Percentiles rank a stretch among this genome's conserved stretches.
These are phyloP conservation scores for Axilococcus clingmanii DNA, from an alignment of 139 green algal genomes.

Conservation along the genomic window DNA sequence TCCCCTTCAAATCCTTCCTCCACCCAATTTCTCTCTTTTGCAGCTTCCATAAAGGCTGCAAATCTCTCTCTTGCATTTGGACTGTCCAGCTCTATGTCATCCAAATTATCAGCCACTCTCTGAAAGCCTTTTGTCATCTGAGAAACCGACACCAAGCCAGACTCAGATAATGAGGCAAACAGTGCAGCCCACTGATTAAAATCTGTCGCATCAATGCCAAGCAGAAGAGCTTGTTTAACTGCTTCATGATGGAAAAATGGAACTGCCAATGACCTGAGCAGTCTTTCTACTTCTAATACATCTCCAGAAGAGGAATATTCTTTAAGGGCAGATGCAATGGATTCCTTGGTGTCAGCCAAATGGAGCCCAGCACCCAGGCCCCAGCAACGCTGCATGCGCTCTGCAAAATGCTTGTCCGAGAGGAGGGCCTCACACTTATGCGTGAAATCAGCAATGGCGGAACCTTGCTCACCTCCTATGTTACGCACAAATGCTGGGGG, in stretches of 20 bases:
- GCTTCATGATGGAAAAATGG: constrained; percentile 76
- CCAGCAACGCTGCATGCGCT: constrained; percentile 70
- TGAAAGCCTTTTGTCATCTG: constrained; percentile 66
- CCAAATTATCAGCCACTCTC: constrained; percentile 53
- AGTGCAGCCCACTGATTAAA: constrained; percentile 38
- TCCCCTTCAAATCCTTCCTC: constrained; percentile 14
- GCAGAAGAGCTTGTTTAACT: constrained; percentile 45
- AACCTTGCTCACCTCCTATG: constrained; percentile 6
- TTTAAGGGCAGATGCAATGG: constrained; percentile 51
- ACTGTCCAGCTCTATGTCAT: constrained; percentile 63
- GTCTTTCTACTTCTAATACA: constrained; percentile 38
- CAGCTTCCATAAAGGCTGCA: constrained; percentile 15
- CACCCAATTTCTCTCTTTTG: constrained; percentile 13
- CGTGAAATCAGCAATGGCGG: constrained; percentile 36
- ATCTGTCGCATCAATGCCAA: constrained; percentile 30
- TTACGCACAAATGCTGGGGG: constrained; percentile 40
- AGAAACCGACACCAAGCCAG: constrained; percentile 40
- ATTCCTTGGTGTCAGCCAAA: constrained; percentile 45
- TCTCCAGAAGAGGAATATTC: constrained; percentile 51
- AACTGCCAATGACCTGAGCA: constrained; percentile 55
- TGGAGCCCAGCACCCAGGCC: constrained; percentile 41
- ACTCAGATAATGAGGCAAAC: constrained; percentile 40
- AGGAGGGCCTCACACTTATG: constrained; percentile 43
- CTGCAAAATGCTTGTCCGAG: constrained; percentile 55
- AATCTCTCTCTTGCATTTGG: constrained; percentile 41